phyloP scores from a whole-genome alignment of 352 stramenopile species.

The Phytophthora parvispora region DNA sequence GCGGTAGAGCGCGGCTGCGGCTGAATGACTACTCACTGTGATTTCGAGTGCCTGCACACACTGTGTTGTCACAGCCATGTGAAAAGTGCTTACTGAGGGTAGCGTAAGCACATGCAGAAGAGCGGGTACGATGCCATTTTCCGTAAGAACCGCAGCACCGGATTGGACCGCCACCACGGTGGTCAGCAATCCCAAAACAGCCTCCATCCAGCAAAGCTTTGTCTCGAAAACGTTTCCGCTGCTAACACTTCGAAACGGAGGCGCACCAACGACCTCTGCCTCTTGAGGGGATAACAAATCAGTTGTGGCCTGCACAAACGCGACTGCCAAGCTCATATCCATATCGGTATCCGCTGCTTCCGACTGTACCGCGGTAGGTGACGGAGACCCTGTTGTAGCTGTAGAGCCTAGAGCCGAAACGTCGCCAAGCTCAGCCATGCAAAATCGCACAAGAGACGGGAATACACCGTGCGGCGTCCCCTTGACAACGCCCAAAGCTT shows the following conservation, averaged over 20 bases:
- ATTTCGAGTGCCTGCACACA: constrained; percentile 88
- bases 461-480: constrained; percentile 85
- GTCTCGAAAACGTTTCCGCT: constrained; percentile 45
- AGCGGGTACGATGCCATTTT: constrained; percentile 86
- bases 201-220: constrained; percentile 86
- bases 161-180: constrained; percentile 83
- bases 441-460: constrained; percentile 84
- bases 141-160: constrained; percentile 79
- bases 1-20: constrained; percentile 77
- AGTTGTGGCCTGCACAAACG: constrained; percentile 90
- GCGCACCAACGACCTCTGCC: constrained; percentile 61
- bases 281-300: constrained; percentile 76
- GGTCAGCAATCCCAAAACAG: constrained; percentile 77
- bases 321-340: constrained; percentile 90
- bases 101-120: constrained; percentile 84
- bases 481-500: constrained; percentile 81
- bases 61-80: constrained; percentile 79
- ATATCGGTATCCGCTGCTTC: constrained; percentile 84
- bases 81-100: constrained; percentile 60
- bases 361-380: constrained; percentile 31
- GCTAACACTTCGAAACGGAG: constrained; percentile 62
- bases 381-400: constrained; percentile 6
- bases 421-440: constrained; percentile 74
- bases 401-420: constrained; percentile 23
- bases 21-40: constrained; percentile 79